Base-by-base conservation (phyloP, 2,329 filamentous ascomycete genomes). In the Colletotrichum simmondsii region DNA sequence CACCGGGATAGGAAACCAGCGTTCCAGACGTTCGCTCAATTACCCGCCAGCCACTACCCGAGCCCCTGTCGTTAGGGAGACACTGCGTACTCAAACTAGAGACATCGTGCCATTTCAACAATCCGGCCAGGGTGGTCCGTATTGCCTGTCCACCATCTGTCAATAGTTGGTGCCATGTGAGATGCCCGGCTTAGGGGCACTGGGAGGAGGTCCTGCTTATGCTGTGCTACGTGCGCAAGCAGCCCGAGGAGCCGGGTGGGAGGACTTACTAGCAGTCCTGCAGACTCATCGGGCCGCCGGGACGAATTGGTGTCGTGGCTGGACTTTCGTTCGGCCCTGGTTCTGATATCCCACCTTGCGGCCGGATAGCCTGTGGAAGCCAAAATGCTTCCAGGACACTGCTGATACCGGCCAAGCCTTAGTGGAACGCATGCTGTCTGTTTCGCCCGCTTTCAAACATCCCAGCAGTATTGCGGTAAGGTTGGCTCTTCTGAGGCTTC, bases 401-500 rank as follows among this genome's bases (percentile, higher is more conserved):
- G 57, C 32, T 19, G 4, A n/a, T 53, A 22, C 60, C 12, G 12
- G 28, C 11, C 30, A 8, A 16, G 32, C 30, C 19, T 19, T 26
- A 12, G 46, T 46, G 32, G 63, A 56, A 67, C 46, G 63, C 62
- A 42, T 66, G 54, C 42, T 46, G 59, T 58, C 52, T 65, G 10
- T 10, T 22, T 28, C 22, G 28, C 35, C 61, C 37, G 42, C 42
- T 49, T 54, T 26, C 19, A 30, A 16, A 30, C 49, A 54, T 42
- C 24, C 46, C 26, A 28, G 65, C 59, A 26, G 63, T 37, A 24
- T 28, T 11, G 30, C 26, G n/a, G 37, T 24, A 22, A 26, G 16
- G 28, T 26, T 49, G 24, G 10, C 16, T 22, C 42, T 22, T 24
- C 11, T 3, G 10, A 19, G 24, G 59, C 12, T 49, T 62, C 59